These are phyloP conservation scores for Hericium coralloides DNA, from an alignment of 768 basidiomycete genomes.

Conservation along the genomic window DNA sequence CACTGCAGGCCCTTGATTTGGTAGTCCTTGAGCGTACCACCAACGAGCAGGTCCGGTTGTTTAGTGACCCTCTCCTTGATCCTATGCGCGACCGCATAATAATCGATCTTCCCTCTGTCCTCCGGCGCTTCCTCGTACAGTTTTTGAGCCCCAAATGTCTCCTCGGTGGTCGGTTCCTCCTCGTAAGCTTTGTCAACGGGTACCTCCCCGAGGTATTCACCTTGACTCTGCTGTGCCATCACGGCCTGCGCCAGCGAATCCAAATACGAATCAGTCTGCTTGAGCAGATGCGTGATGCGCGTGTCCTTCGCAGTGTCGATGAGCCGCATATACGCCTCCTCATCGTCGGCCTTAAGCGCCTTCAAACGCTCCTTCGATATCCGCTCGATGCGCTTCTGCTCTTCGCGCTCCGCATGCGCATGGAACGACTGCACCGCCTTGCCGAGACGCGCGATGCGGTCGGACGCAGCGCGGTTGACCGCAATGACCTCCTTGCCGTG, in stretches of 20 bases:
- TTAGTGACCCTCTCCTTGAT: conserved; percentile 77
- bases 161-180: conserved; percentile 73
- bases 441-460: conserved; percentile 54
- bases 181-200: conserved; percentile 46
- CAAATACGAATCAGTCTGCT: conserved; percentile 91
- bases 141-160: conserved; percentile 83
- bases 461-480: conserved; percentile 50
- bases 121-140: conserved; percentile 50
- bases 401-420: conserved; percentile 89
- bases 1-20: conserved; percentile 93
- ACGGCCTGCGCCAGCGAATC: conserved; percentile 94
- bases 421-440: conserved; percentile 81
- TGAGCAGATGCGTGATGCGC: conserved; percentile 90
- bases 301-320: conserved; percentile 99
- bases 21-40: conserved; percentile 90
- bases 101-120: conserved; percentile 76
- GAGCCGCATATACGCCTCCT: conserved; percentile 99
- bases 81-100: conserved; percentile 91
- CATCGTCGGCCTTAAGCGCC: conserved; percentile 95
- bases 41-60: conserved; percentile 69
- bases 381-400: conserved; percentile 93
- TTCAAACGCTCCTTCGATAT: conserved; percentile 96
- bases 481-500: conserved; percentile 73
- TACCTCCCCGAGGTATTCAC: conserved; percentile 27
- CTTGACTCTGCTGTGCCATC: conserved; percentile 72